Conservation (phyloP, 2,329 filamentous ascomycete genomes). For the Thelonectria blattea region DNA sequence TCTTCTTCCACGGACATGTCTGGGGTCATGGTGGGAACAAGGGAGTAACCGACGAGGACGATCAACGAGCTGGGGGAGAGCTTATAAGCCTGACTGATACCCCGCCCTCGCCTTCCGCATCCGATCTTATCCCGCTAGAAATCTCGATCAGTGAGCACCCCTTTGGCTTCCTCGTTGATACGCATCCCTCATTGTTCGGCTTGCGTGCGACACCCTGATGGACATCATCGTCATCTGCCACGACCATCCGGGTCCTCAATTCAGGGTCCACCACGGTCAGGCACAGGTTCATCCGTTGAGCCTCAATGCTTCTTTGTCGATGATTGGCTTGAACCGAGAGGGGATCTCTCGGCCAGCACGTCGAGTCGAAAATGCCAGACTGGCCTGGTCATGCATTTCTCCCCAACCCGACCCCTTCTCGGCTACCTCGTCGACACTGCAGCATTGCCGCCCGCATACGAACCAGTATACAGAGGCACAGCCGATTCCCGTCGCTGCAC, state of each 20-base stretch:
- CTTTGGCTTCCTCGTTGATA: slow-evolving; percentile 2
- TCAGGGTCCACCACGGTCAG: slow-evolving; percentile 8
- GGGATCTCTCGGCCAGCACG: too few relatives aligned
- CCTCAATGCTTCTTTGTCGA: too few relatives aligned
- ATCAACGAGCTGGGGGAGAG: neutral
- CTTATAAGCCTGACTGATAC: neutral
- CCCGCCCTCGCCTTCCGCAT: too few relatives aligned
- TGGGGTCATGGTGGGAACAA: neutral
- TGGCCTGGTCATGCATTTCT: too few relatives aligned
- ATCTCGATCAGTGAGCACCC: slow-evolving; percentile 17
- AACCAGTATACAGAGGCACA: too few relatives aligned
- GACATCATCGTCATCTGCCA: slow-evolving; percentile 8
- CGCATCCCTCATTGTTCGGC: neutral
- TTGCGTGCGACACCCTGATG: slow-evolving; percentile 17
- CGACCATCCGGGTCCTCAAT: slow-evolving; percentile 17
- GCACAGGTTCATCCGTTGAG: too few relatives aligned
- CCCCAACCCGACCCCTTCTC: too few relatives aligned
- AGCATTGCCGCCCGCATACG: too few relatives aligned
- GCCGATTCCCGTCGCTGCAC: neutral
- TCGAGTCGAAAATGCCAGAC: too few relatives aligned
- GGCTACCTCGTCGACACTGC: too few relatives aligned
- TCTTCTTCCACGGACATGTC: slow-evolving; percentile 37
- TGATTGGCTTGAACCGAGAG: too few relatives aligned
- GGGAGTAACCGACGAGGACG: neutral
- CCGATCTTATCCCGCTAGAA: neutral